Conservation (phyloP, 2,329 filamentous ascomycete genomes). For the Fusarium citri region DNA sequence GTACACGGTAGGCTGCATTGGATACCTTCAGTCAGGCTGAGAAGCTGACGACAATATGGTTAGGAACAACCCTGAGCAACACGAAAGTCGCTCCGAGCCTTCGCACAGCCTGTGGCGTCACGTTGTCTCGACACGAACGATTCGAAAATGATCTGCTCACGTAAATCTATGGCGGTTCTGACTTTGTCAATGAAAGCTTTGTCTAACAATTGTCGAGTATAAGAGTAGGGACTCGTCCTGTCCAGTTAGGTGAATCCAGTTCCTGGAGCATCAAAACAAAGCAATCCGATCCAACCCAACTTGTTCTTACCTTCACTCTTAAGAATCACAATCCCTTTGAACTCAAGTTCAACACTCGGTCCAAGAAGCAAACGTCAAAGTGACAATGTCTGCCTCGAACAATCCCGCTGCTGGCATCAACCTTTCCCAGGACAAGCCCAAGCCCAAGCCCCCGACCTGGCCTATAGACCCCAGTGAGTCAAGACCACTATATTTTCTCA, state of each 20-base stretch:
- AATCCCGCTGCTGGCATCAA: background rate
- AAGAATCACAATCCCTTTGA: background rate
- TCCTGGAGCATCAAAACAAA: conserved; percentile 2
- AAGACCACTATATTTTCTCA: background rate
- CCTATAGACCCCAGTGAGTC: conserved; percentile 33
- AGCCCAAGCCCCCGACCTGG: conserved; percentile 23
- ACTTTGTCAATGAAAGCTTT: background rate
- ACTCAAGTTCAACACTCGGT: background rate
- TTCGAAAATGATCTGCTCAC: background rate
- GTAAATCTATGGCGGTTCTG: background rate
- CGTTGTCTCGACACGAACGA: background rate
- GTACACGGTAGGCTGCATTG: conserved; percentile 20
- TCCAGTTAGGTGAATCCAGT: background rate
- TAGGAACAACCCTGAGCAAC: conserved; percentile 30
- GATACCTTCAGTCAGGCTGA: background rate
- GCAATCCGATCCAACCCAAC: background rate
- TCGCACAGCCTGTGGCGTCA: conserved; percentile 26
- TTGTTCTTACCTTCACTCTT: background rate
- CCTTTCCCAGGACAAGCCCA: conserved; percentile 15
- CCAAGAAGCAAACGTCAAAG: background rate
- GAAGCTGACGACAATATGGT: conserved; percentile 27
- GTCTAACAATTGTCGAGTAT: conserved; percentile 5
- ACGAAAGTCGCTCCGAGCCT: conserved; percentile 4
- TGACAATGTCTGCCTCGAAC: conserved; percentile 22
- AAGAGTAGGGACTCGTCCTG: conserved; percentile 9